Evolutionary conservation across 768 basidiomycete genomes (phyloP).

Genomic region (Termitomyces bulborhizus): DNA sequence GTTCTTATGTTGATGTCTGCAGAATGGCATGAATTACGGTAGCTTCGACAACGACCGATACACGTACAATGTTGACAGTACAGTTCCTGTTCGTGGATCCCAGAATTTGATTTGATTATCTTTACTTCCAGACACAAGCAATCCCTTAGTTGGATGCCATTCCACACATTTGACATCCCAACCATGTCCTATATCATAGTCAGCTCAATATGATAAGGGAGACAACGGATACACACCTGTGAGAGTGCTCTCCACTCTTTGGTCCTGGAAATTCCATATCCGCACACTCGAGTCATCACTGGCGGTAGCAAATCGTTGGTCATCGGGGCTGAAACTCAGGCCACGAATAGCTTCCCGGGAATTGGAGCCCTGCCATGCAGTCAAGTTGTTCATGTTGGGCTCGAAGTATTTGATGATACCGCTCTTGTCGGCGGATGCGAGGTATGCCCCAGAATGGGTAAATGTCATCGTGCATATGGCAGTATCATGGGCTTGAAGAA

Average conservation of each 20-base stretch:
- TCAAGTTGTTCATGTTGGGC: constrained; percentile 98
- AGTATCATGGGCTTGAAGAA: constrained; percentile 97
- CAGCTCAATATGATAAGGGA: background rate
- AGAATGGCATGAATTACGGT: background rate
- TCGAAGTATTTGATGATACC: constrained; percentile 99
- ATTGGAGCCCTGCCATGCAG: constrained; percentile 83
- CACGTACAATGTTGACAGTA: constrained; percentile 81
- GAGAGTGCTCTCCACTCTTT: constrained; percentile 80
- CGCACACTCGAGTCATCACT: constrained; percentile 94
- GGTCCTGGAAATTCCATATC: constrained; percentile 93
- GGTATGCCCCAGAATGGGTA: constrained; percentile 89
- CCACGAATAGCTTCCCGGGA: constrained; percentile 91
- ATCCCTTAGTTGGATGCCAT: constrained; percentile 97
- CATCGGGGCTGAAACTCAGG: constrained; percentile 88
- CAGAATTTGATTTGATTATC: constrained; percentile 99
- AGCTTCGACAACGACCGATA: background rate
- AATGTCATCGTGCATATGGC: constrained; percentile 88
- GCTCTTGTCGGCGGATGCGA: constrained; percentile 88
- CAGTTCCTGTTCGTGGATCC: constrained; percentile 93
- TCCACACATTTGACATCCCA: constrained; percentile 99
- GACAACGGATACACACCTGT: constrained; percentile 48
- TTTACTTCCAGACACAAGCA: constrained; percentile 93
- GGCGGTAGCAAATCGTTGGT: constrained; percentile 86
- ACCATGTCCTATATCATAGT: constrained; percentile 66
- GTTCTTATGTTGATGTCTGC: constrained; percentile 96